Evolutionary conservation across 2,329 filamentous ascomycete species (phyloP), one percentile per base, ranked within the genome.

Genomic region (Diaporthe sp.): DNA sequence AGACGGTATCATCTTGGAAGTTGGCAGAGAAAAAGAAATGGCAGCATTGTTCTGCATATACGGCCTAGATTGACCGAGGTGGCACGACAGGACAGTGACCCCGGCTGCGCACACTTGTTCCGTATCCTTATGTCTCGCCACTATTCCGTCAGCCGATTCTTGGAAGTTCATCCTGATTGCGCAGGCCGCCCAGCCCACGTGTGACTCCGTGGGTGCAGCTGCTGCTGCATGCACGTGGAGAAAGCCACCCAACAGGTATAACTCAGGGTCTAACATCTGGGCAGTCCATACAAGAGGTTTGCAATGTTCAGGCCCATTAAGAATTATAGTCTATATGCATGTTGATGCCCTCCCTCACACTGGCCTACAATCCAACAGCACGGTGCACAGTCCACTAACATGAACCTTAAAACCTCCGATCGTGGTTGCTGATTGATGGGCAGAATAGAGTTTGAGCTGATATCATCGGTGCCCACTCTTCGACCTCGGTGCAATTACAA

Each of bases 401-500:
- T 15, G 34, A 31, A 55, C 34, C 31, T 31, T 53, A 39, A 39
- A 39, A 13, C 49, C 49, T 13, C 22, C 49, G 65, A 53, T 34
- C n/a, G 49, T 6, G 46, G 49, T 12, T 37, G 42, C 31, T 10
- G 46, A 25, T 53, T 53, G 65, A 28, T 42, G 65, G 34, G 46
- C 22, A 31, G 9, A 42, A 70, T 55, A 70, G 34, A 39, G 65
- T 70, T 70, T 55, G 65, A 70, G 49, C 65, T 70, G 65, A 53
- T 53, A 68, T 68, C 62, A 68, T 53, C 46, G 13, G 65, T 55
- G 65, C 37, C 65, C 65, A 70, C 65, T 55, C 15, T 53, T 42
- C n/a, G 34, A 19, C 49, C 65, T 55, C 65, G 65, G 65, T 70
- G 49, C 65, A 70, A 70, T 70, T 70, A 70, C 65, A 55, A 55